phyloP scores from a whole-genome alignment of 495 filamentous ascomycete genomes.

The Staphylotrichum longicolle region DNA sequence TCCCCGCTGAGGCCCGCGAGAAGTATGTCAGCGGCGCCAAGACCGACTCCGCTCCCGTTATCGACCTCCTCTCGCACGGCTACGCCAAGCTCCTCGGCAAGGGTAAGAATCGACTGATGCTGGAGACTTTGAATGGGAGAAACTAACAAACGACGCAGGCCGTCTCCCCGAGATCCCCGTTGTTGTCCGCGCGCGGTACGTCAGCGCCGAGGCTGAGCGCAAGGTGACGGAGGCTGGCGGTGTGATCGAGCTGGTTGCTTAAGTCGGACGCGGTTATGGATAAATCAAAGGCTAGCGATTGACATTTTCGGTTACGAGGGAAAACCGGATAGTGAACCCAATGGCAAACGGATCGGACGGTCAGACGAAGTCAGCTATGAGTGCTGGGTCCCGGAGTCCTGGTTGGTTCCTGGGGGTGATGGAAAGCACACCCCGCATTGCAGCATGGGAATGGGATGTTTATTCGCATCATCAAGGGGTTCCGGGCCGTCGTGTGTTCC shows the following conservation, averaged over 20 bases:
- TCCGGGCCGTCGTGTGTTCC: constrained; percentile 22
- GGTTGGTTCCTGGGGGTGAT: constrained; percentile 34
- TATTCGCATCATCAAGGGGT: constrained; percentile 30
- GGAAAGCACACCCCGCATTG: constrained; percentile 29
- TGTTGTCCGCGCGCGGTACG: constrained; percentile 37
- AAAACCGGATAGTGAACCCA: constrained; percentile 31
- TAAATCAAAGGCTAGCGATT: constrained; percentile 37
- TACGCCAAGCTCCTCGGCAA: constrained; percentile 41
- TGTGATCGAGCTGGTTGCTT: constrained; percentile 39
- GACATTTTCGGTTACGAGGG: constrained; percentile 37
- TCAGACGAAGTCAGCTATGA: constrained; percentile 28
- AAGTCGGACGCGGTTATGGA: constrained; percentile 28
- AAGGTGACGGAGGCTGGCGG: constrained; percentile 39
- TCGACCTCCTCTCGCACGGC: constrained; percentile 39
- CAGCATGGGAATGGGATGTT: constrained; percentile 41
- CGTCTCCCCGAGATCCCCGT: constrained; percentile 38
- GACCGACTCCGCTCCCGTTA: constrained; percentile 36
- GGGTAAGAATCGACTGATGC: constrained; percentile 25
- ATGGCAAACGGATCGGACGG: constrained; percentile 32
- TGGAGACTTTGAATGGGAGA: background rate
- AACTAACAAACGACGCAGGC: constrained; percentile 20
- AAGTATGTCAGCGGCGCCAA: constrained; percentile 37
- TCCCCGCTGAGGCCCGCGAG: constrained; percentile 36
- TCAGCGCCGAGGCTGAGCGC: constrained; percentile 39
- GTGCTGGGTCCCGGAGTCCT: constrained; percentile 36